Percentiles rank a stretch among this genome's conserved stretches.
phyloP scores from a whole-genome alignment of 2,329 filamentous ascomycete genomes.

The Aureobasidium leucospermi region DNA sequence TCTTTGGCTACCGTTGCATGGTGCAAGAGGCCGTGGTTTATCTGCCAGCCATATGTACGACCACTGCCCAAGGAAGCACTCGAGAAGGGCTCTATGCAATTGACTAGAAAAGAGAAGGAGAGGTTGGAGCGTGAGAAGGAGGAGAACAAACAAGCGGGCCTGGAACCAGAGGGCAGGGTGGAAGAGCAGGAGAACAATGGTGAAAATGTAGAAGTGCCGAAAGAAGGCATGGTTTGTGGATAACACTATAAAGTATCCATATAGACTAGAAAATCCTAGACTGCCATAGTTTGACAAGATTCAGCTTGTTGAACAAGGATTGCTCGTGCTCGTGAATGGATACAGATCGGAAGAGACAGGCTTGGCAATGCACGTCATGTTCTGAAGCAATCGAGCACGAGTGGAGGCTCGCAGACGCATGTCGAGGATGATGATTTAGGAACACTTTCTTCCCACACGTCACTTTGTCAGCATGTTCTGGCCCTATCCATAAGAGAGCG shows the following conservation, averaged over 20 bases:
- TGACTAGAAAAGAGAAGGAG: conserved; percentile 60
- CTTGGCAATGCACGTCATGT: neutral
- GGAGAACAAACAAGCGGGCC: conserved; percentile 24
- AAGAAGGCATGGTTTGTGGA: conserved; percentile 17
- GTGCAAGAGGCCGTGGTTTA: conserved; percentile 81
- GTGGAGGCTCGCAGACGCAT: neutral
- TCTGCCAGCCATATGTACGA: conserved; percentile 79
- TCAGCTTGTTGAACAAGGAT: too few relatives aligned
- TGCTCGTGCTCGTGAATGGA: too few relatives aligned
- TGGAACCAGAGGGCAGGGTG: conserved; percentile 24
- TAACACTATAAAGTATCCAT: neutral
- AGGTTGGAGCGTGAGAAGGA: conserved; percentile 29
- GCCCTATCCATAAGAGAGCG: conserved; percentile 39
- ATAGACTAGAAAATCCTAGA: neutral
- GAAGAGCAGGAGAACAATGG: conserved; percentile 16
- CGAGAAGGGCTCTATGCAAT: conserved; percentile 66
- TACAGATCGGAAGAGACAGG: neutral
- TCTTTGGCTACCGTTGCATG: conserved; percentile 58
- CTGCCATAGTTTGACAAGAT: neutral
- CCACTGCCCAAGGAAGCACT: conserved; percentile 83
- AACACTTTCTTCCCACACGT: neutral
- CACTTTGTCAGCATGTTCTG: conserved; percentile 36
- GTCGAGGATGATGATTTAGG: neutral
- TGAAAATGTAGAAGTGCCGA: conserved; percentile 18
- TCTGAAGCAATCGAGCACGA: neutral